Base-by-base conservation (phyloP, 495 filamentous ascomycete genomes). In the Clohesyomyces aquaticus region DNA sequence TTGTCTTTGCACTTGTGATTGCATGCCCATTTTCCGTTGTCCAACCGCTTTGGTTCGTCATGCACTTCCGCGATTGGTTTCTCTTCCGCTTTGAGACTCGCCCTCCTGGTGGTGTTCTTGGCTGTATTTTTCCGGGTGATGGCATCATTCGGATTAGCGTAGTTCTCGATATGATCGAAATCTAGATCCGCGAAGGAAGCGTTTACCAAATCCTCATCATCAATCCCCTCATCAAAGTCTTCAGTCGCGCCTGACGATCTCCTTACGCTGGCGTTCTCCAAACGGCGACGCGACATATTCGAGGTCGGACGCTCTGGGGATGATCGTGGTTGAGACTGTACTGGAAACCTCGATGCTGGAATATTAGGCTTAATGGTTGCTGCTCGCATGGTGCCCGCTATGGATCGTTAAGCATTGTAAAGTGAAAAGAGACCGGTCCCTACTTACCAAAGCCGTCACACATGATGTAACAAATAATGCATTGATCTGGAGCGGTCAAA, bases 21-120 rank as follows among this genome's bases (percentile, higher is more conserved):
- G 76, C 93, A 98, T 45, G 82, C 81, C 87, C 89, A 97, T 68
- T 85, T 94, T 0, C 93, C 94, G 74, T 93, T 97, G 0, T 82
- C 76, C 58, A 95, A 82, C 63, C 80, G 83, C 11, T 77, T 66
- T 1, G 85, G 81, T 38, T 80, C 80, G 19, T 73, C 69, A 16
- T 76, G 63, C 8, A 69, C 70, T 2, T 60, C 50, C 6, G 52
- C 60, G 3, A 27, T 1, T 11, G 27, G 1, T 57, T 47, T 68
- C 29, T 14, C 50, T 41, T 66, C 41, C 46, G 43, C 21, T 62
- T 65, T 71, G 21, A 1, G 14, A 19, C 42, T 45, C 55, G 21
- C 53, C 50, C 53, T 61, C 46, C 28, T 45, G 6, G 50, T 3
- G 19, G 12, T 38, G 48, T 55, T 61, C 53, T 58, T 53, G 71